phyloP scores from a whole-genome alignment of 805 yeast genomes.

The Wickerhamiella azymoides region DNA sequence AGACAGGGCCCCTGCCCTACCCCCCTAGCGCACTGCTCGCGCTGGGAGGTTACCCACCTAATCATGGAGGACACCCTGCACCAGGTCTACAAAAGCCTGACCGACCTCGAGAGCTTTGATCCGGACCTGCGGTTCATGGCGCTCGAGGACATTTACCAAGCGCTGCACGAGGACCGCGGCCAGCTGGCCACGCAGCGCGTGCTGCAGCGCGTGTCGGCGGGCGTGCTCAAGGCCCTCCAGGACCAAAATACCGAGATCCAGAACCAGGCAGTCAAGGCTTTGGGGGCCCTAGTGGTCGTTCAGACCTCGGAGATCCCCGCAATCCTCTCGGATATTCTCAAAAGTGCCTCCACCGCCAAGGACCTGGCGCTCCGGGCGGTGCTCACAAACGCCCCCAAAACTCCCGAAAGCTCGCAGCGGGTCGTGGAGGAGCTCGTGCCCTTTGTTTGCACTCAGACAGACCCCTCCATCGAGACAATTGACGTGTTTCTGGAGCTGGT shows the following conservation, averaged over 20 bases:
- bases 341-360: constrained; percentile 4
- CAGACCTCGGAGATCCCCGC: constrained; percentile 20
- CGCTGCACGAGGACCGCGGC: constrained; percentile 25
- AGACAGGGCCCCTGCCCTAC: too few relatives aligned
- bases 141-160: constrained; percentile 49
- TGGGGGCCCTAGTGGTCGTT: constrained; percentile 28
- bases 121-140: constrained; percentile 82
- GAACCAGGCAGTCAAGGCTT: constrained; percentile 53
- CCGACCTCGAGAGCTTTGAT: constrained; percentile 30
- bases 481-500: constrained; percentile 48
- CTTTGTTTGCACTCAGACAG: constrained; percentile 10
- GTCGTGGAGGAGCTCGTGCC: constrained; percentile 19
- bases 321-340: constrained; percentile 9
- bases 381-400: constrained; percentile 18
- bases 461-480: constrained; percentile 37
- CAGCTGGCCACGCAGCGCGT: constrained; percentile 25
- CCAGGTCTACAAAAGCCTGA: not conserved
- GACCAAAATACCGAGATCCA: constrained; percentile 35
- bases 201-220: constrained; percentile 1
- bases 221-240: constrained; percentile 2
- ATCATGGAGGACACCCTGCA: constrained; percentile 2
- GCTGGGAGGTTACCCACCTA: too few relatives aligned
- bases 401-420: constrained; percentile 15
- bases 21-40: too few relatives aligned
- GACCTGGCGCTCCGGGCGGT: constrained; percentile 25